phyloP scores from a whole-genome alignment of 192 early-diverging fungal genomes.

The Lunasporangiospora selenospora region DNA sequence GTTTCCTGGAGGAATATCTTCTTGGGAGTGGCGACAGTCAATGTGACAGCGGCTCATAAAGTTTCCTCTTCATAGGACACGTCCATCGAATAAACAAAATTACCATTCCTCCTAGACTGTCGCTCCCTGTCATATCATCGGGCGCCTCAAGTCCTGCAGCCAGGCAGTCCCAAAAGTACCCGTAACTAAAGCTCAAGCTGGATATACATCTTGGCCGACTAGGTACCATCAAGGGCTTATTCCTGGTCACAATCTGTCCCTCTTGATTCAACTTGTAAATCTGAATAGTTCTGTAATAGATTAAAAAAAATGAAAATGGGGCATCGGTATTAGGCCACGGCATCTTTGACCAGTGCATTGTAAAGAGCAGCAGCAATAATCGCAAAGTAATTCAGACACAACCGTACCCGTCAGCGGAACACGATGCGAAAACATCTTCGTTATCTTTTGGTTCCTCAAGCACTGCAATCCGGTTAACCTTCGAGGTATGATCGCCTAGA shows the following conservation, averaged over 20 bases:
- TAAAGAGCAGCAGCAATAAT: too few relatives aligned
- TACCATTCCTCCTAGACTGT: too few relatives aligned
- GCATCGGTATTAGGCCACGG: too few relatives aligned
- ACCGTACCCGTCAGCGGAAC: conserved; percentile 18
- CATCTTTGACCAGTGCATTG: too few relatives aligned
- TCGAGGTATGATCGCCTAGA: conserved; percentile 8
- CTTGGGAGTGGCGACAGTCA: too few relatives aligned
- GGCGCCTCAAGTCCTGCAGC: conserved; percentile 27
- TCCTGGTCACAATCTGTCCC: conserved; percentile 3
- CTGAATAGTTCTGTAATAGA: conserved; percentile 1
- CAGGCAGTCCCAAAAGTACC: conserved; percentile 31
- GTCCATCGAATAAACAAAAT: too few relatives aligned
- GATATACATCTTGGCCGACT: conserved; percentile 14
- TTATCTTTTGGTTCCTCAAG: neutral
- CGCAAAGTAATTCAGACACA: neutral
- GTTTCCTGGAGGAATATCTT: too few relatives aligned
- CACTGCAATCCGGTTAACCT: conserved; percentile 13
- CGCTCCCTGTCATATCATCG: too few relatives aligned
- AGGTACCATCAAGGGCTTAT: neutral
- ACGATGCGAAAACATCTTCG: conserved; percentile 30
- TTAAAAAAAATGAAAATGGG: too few relatives aligned
- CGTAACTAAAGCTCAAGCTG: conserved; percentile 22
- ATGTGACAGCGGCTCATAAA: too few relatives aligned
- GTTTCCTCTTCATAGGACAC: too few relatives aligned
- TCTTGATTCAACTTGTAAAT: conserved; percentile 11